phyloP scores from a whole-genome alignment of 2,329 filamentous ascomycete genomes.

The Ophiobolus disseminans region DNA sequence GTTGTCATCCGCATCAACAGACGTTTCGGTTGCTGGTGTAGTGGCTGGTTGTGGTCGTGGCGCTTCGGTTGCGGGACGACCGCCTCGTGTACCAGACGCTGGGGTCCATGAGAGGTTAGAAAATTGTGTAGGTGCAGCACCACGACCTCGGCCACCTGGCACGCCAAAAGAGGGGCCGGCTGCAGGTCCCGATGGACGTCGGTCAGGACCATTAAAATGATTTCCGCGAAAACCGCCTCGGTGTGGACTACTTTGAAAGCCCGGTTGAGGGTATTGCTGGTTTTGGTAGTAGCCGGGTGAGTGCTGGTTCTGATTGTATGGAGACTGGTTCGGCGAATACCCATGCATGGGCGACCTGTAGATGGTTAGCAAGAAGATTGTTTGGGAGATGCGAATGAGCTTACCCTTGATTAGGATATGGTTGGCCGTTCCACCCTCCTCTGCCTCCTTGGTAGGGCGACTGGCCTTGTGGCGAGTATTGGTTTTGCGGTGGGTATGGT shows the following conservation, averaged over 20 bases:
- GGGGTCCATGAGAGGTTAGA: conserved; percentile 76
- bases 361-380: conserved; percentile 33
- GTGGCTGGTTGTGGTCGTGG: conserved; percentile 36
- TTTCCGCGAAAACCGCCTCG: conserved; percentile 68
- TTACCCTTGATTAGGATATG: conserved; percentile 59
- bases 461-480: conserved; percentile 67
- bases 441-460: conserved; percentile 66
- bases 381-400: conserved; percentile 14
- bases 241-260: conserved; percentile 56
- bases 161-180: conserved; percentile 48
- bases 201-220: conserved; percentile 52
- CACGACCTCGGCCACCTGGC: conserved; percentile 60
- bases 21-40: conserved; percentile 23
- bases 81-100: conserved; percentile 61
- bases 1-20: conserved; percentile 64
- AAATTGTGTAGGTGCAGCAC: conserved; percentile 59
- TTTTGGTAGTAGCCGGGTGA: conserved; percentile 58
- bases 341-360: conserved; percentile 57
- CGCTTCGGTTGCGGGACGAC: conserved; percentile 53
- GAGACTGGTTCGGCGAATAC: conserved; percentile 64
- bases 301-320: conserved; percentile 55
- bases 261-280: conserved; percentile 63
- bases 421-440: conserved; percentile 60
- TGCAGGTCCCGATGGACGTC: conserved; percentile 56
- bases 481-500: conserved; percentile 63